A percentile compares a stretch with the other conserved stretches of the same genome.
phyloP scores from a whole-genome alignment of 1,284 basidiomycete genomes.

The Wallemia ichthyophaga region DNA sequence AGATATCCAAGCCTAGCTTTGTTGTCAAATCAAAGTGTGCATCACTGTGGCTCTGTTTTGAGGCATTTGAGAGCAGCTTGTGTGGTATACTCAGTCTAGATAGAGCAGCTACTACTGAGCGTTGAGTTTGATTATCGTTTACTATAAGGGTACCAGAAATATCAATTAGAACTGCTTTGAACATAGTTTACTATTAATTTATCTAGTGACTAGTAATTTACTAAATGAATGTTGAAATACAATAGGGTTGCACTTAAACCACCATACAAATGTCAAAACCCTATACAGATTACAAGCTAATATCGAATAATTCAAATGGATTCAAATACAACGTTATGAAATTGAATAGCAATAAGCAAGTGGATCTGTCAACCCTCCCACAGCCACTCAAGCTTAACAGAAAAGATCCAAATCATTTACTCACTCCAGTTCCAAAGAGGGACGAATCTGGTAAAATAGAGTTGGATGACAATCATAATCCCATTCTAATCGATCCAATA shows the following conservation, averaged over 20 bases:
- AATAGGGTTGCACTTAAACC: no score
- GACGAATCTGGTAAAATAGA: constrained; percentile 3
- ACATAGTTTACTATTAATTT: no score
- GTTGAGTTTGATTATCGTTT: neutral
- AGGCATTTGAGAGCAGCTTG: neutral
- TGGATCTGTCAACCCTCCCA: constrained; percentile 1
- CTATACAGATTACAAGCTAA: constrained; percentile 29
- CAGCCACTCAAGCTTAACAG: constrained; percentile 49
- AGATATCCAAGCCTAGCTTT: neutral
- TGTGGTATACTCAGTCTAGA: neutral
- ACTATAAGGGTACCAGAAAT: neutral
- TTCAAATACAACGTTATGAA: constrained; percentile 30
- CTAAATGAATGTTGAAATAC: no score
- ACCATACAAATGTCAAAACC: neutral
- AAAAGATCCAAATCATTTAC: constrained; percentile 29
- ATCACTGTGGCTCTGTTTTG: neutral
- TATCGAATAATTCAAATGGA: constrained; percentile 40
- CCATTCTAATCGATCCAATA: constrained; percentile 43
- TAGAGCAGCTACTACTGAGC: no score
- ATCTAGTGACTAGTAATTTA: no score
- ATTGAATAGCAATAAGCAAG: constrained; percentile 3
- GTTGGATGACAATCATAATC: constrained; percentile 13
- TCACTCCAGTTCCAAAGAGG: neutral
- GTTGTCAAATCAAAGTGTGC: neutral
- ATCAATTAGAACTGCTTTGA: neutral